Evolutionary conservation across 75 land plant species (phyloP).

Genomic region (Sequoia sempervirens): DNA sequence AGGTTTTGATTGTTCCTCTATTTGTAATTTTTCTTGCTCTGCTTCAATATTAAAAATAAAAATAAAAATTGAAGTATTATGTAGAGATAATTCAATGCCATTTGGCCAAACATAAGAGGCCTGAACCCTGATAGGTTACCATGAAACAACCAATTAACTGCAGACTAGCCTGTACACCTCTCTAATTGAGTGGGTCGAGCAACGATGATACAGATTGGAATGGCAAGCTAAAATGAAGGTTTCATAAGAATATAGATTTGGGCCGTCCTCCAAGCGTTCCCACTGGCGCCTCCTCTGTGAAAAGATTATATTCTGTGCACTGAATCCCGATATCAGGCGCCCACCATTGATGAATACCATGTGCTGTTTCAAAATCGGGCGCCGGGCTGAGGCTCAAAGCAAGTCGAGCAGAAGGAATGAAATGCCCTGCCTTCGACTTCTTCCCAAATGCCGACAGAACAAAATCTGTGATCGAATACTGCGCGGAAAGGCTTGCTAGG

Average conservation of each 20-base stretch:
- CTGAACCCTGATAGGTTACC: too few species aligned
- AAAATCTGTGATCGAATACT: conserved; percentile 36
- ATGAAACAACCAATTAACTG: too few species aligned
- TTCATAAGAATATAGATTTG: not conserved
- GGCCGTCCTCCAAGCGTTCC: not conserved
- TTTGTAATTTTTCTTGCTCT: too few species aligned
- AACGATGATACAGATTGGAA: too few species aligned
- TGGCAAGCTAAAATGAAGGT: too few species aligned
- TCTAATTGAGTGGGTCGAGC: too few species aligned
- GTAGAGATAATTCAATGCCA: too few species aligned
- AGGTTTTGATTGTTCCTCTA: too few species aligned
- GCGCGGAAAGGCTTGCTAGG: conserved; percentile 25
- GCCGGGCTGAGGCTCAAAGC: conserved; percentile 17
- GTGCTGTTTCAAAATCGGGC: conserved; percentile 39
- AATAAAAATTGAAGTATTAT: too few species aligned
- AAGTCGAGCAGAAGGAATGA: conserved; percentile 54
- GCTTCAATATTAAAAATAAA: too few species aligned
- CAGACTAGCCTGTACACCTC: too few species aligned
- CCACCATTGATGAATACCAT: conserved; percentile 78
- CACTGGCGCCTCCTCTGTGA: not conserved
- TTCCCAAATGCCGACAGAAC: conserved; percentile 26
- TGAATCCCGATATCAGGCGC: conserved; percentile 18
- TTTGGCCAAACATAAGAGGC: too few species aligned
- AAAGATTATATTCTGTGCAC: not conserved
- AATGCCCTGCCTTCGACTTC: conserved; percentile 31